Evolutionary conservation across 225 moss, liverwort and hornwort species (phyloP), one percentile per base, ranked within the genome.

Genomic region (Straminergon stramineum): DNA sequence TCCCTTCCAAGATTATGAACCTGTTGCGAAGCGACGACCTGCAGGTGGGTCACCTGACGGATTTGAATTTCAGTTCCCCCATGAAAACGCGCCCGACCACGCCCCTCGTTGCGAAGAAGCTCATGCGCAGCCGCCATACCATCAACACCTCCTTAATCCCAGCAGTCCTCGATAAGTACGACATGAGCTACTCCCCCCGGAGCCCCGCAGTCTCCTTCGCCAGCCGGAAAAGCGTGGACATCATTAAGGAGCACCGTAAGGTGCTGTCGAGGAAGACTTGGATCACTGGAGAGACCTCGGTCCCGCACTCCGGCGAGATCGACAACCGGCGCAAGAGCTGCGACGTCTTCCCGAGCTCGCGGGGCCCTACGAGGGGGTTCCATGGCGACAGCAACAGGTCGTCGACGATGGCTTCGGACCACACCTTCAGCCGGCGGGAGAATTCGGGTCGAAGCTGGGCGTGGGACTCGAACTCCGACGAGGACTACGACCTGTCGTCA

Each of bases 211-310:
- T 74, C 7, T 81, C 89, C 51, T 57, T 84, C 35, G 77, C 78
- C 61, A 85, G 88, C 19, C 88, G 89, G 55, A 89, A 53, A 70
- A 89, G 86, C 86, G 91, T 87, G 68, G 91, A 91, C 17, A 71
- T 65, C 57, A 89, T 89, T n/a, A 91, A 87, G 67, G 91, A 91
- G 80, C 67, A 87, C 17, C 79, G 84, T 13, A 79, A 84, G n/a
- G 80, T 73, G 6, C 80, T 87, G 58, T 79, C 65, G 30, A 43
- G 84, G 71, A 78, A 79, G 78, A 67, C 83, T 26, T 91, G 87
- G 91, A 79, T 75, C 13, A 55, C 87, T 9, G 83, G 87, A 39
- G 78, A 87, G 66, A 23, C 53, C 24, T 71, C 88, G 24, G 41
- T 63, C 52, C 75, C 83, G 64, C 83, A 82, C 64, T 88, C 82